Conservation (phyloP, 2,329 filamentous ascomycete genomes). For the Talaromyces rugulosus region DNA sequence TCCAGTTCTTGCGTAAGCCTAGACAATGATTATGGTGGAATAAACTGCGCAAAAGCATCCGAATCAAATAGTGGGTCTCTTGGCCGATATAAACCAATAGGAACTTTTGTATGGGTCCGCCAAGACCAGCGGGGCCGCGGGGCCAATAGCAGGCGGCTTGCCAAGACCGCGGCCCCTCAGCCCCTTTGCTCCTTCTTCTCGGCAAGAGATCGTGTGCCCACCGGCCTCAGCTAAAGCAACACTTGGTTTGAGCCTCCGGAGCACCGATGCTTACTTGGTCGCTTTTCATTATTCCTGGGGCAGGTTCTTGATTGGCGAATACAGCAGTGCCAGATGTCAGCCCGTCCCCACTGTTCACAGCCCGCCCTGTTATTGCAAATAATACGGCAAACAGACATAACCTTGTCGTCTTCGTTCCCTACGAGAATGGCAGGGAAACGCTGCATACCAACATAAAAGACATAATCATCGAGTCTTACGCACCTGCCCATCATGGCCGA, state of each 20-base stretch:
- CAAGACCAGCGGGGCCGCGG: neutral
- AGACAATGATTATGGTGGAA: too few species aligned
- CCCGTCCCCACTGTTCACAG: neutral
- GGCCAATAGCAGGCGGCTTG: neutral
- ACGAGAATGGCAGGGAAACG: neutral
- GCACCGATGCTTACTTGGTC: neutral
- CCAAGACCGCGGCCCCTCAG: neutral
- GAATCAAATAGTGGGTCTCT: neutral
- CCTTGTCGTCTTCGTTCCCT: neutral
- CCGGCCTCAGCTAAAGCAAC: neutral
- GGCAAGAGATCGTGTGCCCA: neutral
- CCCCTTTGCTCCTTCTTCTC: neutral
- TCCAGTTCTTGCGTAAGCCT: too few species aligned
- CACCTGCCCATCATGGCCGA: slow-evolving; percentile 3
- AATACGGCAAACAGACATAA: neutral
- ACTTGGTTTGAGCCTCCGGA: neutral
- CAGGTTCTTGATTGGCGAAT: neutral
- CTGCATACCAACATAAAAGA: neutral
- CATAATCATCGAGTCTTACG: neutral
- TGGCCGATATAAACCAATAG: neutral
- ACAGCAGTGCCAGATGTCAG: neutral
- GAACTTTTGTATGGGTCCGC: neutral
- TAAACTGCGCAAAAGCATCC: too few species aligned
- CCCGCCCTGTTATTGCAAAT: neutral
- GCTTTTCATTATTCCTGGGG: neutral